Base-by-base conservation (phyloP, 1,139 yeast species). In the Yamadazyma aaseri region DNA sequence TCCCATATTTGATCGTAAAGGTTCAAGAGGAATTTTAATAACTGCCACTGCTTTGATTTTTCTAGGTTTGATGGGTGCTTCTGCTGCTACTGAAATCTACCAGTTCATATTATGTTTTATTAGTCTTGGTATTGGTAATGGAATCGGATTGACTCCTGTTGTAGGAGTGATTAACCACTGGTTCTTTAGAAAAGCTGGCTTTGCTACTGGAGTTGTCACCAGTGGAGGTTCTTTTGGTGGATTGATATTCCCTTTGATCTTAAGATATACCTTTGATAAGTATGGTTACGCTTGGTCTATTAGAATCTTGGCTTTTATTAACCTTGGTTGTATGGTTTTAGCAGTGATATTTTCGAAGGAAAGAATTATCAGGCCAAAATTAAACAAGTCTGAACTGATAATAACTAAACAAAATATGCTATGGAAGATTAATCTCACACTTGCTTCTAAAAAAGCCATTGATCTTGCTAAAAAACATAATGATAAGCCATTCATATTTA, bases 171-270 rank as follows among this genome's bases (percentile, higher is more conserved):
- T 65, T 8, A 60, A 65, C 36, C 71, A 65, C 40, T 65, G 71
- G 71, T 63, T 64, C 35, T 48, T 53, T 15, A 37, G 43, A 15
- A 60, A 56, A 35, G 44, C 70, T 35, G 72, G 70, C 2, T 42
- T 53, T 28, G 67, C 67, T 13, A 56, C 58, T 18, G 69, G 67
- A 0, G 36, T 62, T 17, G 70, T 70, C 10, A 64, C 71, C 3
- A 47, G 57, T 20, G 72, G 71, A 3, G 71, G 71, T 1, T 59
- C 67, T 3, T 50, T 64, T 3, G 72, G 72, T 8, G 70, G 71
- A 2, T 51, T 64, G 8, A 47, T 58, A 5, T 53, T 64, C 26
- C 69, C 70, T 2, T 46, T 64, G 30, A 50, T 65, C 50, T 52
- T 65, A 27, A 52, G 66, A 28, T 41, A 54, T 5, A 49, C 65